Base-by-base conservation (phyloP, 192 early-diverging fungal genomes). In the Physocladia obscura region DNA sequence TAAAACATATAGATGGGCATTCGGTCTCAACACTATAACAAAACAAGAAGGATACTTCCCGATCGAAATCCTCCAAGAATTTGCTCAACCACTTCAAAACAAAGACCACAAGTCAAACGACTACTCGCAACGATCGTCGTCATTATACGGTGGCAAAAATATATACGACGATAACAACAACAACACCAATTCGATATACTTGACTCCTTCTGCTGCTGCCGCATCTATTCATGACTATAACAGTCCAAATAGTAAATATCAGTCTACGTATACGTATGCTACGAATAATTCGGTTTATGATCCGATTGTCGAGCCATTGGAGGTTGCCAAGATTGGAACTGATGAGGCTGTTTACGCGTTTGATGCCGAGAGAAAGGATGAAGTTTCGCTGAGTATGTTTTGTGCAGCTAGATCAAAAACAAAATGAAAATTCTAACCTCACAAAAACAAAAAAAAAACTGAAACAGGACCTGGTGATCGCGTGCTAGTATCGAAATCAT, bases 1-100 rank as follows among this genome's bases (percentile, higher is more conserved):
- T 29, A 44, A 44, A 44, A 13, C 40, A 13, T 44, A 8, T 13
- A 44, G 40, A 19, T 77, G 75, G 75, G 76, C 75, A 65, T 62
- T 57, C 65, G 69, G 69, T 13, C 19, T 31, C 26, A 71, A 62
- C 47, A 22, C 31, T 17, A n/a, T 17, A 44, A 62, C 69, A 6
- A 40, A 32, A 19, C 6, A 30, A 21, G 36, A 62, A 37, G 69
- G 57, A n/a, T 56, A 61, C 15, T 50, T 61, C 35, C 56, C 56
- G 4, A 34, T 61, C 24, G 63, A 65, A 3, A 8, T 65, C 34
- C 63, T 65, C 15, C 13, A 51, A 49, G 31, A 51, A 5, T 65
- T n/a, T 47, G 44, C 8, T 37, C 8, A 27, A 62, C 8, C 29
- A n/a, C 5, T 62, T 44, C 8, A 32, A 34, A 32, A 27, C 17